Conservation (phyloP, 2,329 filamentous ascomycete species). For the Hymenoscyphus salicellus region DNA sequence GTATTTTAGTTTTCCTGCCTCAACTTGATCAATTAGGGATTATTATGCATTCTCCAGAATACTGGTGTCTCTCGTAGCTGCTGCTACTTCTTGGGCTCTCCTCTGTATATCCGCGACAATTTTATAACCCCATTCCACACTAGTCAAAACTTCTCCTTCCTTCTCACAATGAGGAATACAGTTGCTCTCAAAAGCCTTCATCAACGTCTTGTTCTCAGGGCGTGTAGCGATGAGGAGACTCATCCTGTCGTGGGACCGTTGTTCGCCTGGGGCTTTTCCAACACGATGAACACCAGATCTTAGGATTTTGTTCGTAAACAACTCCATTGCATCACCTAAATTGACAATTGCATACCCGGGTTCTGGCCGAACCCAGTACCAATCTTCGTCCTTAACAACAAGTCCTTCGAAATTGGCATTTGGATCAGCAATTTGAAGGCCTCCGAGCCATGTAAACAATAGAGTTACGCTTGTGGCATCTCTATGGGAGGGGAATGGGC, state of each 20-base stretch:
- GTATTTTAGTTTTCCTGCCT: too few species aligned
- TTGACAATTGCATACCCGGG: neutral
- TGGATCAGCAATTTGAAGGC: neutral
- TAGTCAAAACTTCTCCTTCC: neutral
- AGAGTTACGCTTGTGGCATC: slow-evolving; percentile 2
- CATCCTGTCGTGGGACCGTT: neutral
- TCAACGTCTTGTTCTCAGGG: neutral
- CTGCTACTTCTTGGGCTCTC: too few species aligned
- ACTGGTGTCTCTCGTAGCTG: too few species aligned
- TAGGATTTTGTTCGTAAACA: slow-evolving; percentile 2
- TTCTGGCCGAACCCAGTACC: neutral
- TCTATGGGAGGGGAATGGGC: neutral
- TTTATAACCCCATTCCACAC: slow-evolving; percentile 2
- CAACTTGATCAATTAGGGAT: too few species aligned
- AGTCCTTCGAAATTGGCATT: neutral
- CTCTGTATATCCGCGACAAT: too few species aligned
- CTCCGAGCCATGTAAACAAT: slow-evolving; percentile 2
- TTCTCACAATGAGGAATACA: neutral
- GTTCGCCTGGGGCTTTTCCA: neutral
- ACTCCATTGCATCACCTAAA: slow-evolving; percentile 1
- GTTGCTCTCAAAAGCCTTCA: neutral
- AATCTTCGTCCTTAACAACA: neutral
- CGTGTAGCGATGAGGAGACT: neutral
- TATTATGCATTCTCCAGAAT: too few species aligned
- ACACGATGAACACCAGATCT: neutral